Base-by-base conservation (phyloP, 352 stramenopile species). In the Peronospora destructor region DNA sequence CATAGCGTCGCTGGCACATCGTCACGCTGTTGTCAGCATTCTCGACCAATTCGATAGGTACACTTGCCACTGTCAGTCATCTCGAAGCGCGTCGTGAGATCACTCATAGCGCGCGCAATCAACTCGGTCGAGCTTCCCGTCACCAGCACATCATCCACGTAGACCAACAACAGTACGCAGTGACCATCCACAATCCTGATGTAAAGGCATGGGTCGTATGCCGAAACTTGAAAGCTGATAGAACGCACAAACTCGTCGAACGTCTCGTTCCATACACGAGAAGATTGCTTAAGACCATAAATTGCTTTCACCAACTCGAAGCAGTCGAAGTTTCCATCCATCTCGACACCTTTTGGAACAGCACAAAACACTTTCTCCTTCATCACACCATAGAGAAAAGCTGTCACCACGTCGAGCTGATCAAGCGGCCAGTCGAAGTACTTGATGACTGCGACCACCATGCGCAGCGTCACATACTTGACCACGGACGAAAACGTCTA, bases 11-110 rank as follows among this genome's bases (percentile, higher is more conserved):
- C 29, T 66, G 55, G 23, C 45, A 56, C 39, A 65, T 29, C 0
- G 41, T 56, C 13, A 65, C 46, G 19, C 43, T 59, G 38, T 46
- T 38, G 21, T 65, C 45, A 2, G 23, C 6, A 25, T 23, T 25
- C 28, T 64, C 36, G 1, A 61, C 16, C 4, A 61, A 2, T 29
- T 61, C 46, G 11, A 62, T 62, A 66, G 0, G 26, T 14, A 38
- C 48, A 66, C 32, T 58, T 59, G 48, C 59, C 59, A 19, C 51
- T 55, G 29, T 66, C 58, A 8, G 50, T 59, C 52, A 61, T 61
- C 43, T 59, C 48, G 28, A 66, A 63, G 2, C 42, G 34, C 9
- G 35, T 34, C 32, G 53, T 69, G 23, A 69, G 38, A 3, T 60
- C 21, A 16, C 39, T 21, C 48, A 61, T 59, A 17, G 34, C 14